Base-by-base conservation (phyloP, 805 yeast species). In the Yueomyces sinensis region DNA sequence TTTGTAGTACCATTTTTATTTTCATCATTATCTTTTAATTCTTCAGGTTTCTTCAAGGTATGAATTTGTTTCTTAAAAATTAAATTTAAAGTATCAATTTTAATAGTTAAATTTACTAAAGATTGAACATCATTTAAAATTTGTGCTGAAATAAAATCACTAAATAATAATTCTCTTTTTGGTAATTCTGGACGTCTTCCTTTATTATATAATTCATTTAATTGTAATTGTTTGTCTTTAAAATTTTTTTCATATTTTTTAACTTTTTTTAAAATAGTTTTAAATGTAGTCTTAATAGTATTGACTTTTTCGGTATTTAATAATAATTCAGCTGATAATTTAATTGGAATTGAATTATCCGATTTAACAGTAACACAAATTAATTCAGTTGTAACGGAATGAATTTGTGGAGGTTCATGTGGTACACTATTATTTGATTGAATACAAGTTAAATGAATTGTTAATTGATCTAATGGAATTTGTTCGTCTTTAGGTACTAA, bases 281-380 rank as follows among this genome's bases (percentile, higher is more conserved):
- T 19, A 17, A 59, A 62, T 14, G 40, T 46, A 17, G 29, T 17
- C 29, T 48, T 50, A 13, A 61, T 35, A 13, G 38, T 35, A 2
- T 41, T 35, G 24, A 57, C 29, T 30, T 45, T 50, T 2, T 45
- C 44, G 15, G 45, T 34, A 29, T 50, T 45, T 27, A 49, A 28
- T 16, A 61, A 40, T 19, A 58, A 34, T 32, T 54, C 58, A 1
- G 58, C 40, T 15, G 61, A 57, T n/a, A 67, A 38, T 34, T 58
- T 58, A 14, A 66, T 46, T 14, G 73, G 72, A 29, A 67, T 62
- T 1, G 65, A 54, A 17, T 50, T 42, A 7, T 46, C 52, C 0
- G 67, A 61, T 29, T 41, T 53, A 5, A 48, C 49, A 22, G 62
- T 61, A 9, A 61, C 46, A n/a, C 51, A 56, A 4, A 61, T 27